Conservation (phyloP, 345 rosid genomes). For the Brassica cretica region DNA sequence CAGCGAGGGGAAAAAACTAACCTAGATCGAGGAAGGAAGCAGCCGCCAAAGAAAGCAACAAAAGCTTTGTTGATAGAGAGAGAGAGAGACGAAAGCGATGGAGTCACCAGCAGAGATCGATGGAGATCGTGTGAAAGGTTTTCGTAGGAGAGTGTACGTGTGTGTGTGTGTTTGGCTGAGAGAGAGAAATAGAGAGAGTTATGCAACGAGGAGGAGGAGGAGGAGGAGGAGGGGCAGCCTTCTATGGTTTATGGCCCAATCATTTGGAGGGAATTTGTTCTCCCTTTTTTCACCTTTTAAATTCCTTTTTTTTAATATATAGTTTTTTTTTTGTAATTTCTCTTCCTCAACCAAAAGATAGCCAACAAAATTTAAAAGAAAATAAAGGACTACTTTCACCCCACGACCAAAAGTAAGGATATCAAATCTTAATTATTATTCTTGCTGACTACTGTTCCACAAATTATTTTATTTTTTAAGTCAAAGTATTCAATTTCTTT, state of each 20-base stretch:
- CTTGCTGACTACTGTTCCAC: neutral
- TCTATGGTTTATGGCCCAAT: constrained; percentile 48
- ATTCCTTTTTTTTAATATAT: neutral
- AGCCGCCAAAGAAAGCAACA: constrained; percentile 1
- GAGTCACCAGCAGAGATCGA: neutral
- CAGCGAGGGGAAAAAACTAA: constrained; percentile 2
- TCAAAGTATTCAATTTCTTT: neutral
- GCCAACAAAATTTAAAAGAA: neutral
- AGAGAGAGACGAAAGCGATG: constrained; percentile 5
- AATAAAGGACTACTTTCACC: neutral
- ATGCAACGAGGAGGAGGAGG: neutral
- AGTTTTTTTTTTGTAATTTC: neutral
- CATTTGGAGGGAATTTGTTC: constrained; percentile 82
- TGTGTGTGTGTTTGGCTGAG: constrained; percentile 5
- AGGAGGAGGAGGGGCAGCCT: constrained; percentile 11
- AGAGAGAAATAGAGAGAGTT: neutral
- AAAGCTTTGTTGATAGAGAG: constrained; percentile 1
- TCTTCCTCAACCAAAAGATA: constrained; percentile 3
- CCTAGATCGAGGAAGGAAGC: constrained; percentile 27
- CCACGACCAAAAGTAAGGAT: constrained; percentile 16
- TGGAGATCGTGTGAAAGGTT: neutral
- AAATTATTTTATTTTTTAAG: neutral
- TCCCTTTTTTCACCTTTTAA: constrained; percentile 30
- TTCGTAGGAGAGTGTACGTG: constrained; percentile 5
- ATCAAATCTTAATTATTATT: constrained; percentile 7